phyloP scores from a whole-genome alignment of 2,329 filamentous ascomycete genomes.

The Fusarium newnesense region DNA sequence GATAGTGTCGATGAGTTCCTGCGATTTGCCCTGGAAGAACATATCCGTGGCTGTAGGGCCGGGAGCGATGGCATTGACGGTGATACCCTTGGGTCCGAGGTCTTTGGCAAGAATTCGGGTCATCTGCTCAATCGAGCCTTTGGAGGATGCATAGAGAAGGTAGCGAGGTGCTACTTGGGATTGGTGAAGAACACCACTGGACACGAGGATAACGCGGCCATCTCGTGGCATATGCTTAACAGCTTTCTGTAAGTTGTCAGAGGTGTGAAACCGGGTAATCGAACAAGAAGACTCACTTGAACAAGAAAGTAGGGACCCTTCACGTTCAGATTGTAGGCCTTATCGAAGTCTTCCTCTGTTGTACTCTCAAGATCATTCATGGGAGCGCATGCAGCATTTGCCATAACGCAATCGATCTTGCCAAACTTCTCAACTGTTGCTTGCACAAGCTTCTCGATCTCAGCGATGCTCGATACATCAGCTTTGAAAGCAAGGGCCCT shows the following conservation, averaged over 20 bases:
- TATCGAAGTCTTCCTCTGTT: not conserved
- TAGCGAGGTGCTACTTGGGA: slow-evolving; percentile 3
- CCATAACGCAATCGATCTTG: slow-evolving; percentile 8
- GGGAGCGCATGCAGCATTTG: slow-evolving; percentile 8
- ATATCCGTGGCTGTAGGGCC: slow-evolving; percentile 9
- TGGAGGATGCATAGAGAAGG: slow-evolving; percentile 8
- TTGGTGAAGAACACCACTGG: slow-evolving; percentile 6
- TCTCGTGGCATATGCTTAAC: slow-evolving; percentile 8
- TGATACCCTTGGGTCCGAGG: slow-evolving; percentile 3
- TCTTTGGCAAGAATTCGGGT: slow-evolving; percentile 13
- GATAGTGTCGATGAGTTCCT: slow-evolving; percentile 2
- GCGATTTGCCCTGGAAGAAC: slow-evolving; percentile 14
- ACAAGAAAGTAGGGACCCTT: slow-evolving; percentile 10
- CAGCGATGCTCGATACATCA: not conserved
- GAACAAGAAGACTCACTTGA: accelerated
- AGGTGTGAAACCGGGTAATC: accelerated
- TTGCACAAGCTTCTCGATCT: not conserved
- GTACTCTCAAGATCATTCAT: slow-evolving; percentile 15
- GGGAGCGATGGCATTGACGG: slow-evolving; percentile 8
- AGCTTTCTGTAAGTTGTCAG: not conserved
- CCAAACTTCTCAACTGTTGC: not conserved
- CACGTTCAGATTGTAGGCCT: not conserved
- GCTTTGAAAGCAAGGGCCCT: not conserved
- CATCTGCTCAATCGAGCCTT: slow-evolving; percentile 16
- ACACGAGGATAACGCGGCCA: slow-evolving; percentile 4